Conservation (phyloP, 2,329 filamentous ascomycete species). For the Colletotrichum sp. region DNA sequence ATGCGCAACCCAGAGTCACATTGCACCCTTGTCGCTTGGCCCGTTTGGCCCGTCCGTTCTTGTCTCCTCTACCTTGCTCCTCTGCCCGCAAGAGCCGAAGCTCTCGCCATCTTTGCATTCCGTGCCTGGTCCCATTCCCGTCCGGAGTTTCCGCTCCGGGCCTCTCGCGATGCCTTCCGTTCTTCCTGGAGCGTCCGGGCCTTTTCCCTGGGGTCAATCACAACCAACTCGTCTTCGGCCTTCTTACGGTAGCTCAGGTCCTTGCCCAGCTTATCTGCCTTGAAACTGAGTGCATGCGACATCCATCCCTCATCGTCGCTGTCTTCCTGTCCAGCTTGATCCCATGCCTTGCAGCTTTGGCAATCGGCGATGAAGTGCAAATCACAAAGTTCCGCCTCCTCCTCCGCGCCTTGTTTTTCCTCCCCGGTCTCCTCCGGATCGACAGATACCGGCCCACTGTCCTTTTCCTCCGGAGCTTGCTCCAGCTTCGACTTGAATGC, state of each 20-base stretch:
- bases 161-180: slow-evolving; percentile 64
- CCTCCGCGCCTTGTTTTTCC: slow-evolving; percentile 49
- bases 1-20: slow-evolving; percentile 4
- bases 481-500: slow-evolving; percentile 83
- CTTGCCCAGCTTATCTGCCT: slow-evolving; percentile 89
- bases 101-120: slow-evolving; percentile 61
- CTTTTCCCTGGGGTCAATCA: slow-evolving; percentile 91
- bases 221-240: slow-evolving; percentile 87
- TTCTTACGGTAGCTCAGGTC: slow-evolving; percentile 89
- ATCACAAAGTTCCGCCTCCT: slow-evolving; percentile 83
- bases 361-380: slow-evolving; percentile 96
- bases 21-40: slow-evolving; percentile 7
- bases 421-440: slow-evolving; percentile 30
- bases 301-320: slow-evolving; percentile 79
- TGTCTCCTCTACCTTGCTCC: slow-evolving; percentile 51
- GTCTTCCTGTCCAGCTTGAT: slow-evolving; percentile 64
- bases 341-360: slow-evolving; percentile 89
- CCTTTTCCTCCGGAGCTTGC: slow-evolving; percentile 46
- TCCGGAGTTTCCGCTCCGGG: slow-evolving; percentile 53
- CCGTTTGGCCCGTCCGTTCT: neutral
- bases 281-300: slow-evolving; percentile 83
- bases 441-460: slow-evolving; percentile 21
- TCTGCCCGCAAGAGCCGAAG: slow-evolving; percentile 59
- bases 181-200: slow-evolving; percentile 74
- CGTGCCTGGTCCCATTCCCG: slow-evolving; percentile 64